Base-by-base conservation (phyloP, 352 stramenopile genomes). In the Pythium pyrilobum region DNA sequence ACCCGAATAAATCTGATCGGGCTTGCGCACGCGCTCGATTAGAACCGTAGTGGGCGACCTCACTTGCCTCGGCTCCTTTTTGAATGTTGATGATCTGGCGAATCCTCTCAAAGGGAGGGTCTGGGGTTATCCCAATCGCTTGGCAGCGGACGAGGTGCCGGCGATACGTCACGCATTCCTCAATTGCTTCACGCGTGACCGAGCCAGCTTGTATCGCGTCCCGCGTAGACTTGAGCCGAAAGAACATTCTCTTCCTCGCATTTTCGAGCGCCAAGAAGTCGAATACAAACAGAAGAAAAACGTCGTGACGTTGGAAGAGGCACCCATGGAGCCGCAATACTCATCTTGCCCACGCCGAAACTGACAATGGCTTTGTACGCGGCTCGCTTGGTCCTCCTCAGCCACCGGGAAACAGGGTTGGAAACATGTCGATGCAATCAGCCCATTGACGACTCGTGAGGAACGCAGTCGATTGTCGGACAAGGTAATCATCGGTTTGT, bases 211-310 rank as follows among this genome's bases (percentile, higher is more conserved):
- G 37, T 0, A 70, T 40, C 2, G 62, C 51, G 0, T 64, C 29
- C 0, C 29, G 33, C 1, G 59, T 55, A 5, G 64, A 44, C 16
- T 69, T 47, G 21, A 73, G 34, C 4, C 45, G 59, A 5, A 69
- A 18, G 27, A 61, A 67, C 34, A 70, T 49, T 1, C 49, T 50
- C 11, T 42, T 12, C 13, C 61, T 25, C 0, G 61, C 61, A 6
- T 50, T 62, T 25, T 64, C 18, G 0, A 42, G 29, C 0, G 57
- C 56, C 0, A 69, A 9, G 20, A 37, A 67, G 13, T 69, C 55
- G 31, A 71, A 71, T 0, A 46, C 54, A 2, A 74, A n/a, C 0
- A 71, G 13, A 1, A 69, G 20, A n/a, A 74, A 71, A 1, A 46
- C 58, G 6, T 67, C 59, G 11, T 74, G 62, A 0, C 11, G 21